A percentile compares a stretch with the other conserved stretches of the same genome.
Evolutionary conservation across 2,329 filamentous ascomycete genomes (phyloP).

Genomic region (Alternaria arborescens): DNA sequence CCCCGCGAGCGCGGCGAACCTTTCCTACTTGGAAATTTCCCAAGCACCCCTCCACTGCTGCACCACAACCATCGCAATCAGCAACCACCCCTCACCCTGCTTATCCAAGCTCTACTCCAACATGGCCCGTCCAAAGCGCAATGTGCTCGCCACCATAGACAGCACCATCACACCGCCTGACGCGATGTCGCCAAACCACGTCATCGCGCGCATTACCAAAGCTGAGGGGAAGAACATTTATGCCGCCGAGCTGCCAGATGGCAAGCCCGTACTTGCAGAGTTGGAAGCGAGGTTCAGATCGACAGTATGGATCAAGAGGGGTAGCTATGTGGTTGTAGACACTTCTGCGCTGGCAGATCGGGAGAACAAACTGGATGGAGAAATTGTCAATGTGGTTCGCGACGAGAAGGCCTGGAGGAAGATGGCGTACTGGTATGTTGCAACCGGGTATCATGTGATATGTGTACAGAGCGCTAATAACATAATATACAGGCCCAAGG

Average conservation of each 20-base stretch:
- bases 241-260: constrained; percentile 73
- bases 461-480: constrained; percentile 32
- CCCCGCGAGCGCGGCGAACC: constrained; percentile 14
- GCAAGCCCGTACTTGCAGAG: constrained; percentile 76
- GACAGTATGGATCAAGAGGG: constrained; percentile 91
- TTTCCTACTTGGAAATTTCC: constrained; percentile 19
- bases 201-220: constrained; percentile 79
- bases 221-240: constrained; percentile 92
- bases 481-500: constrained; percentile 71
- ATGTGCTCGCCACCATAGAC: constrained; percentile 78
- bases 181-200: constrained; percentile 60
- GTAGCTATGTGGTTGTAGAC: constrained; percentile 87
- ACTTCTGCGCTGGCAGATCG: constrained; percentile 69
- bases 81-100: not conserved
- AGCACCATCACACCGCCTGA: constrained; percentile 71
- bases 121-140: constrained; percentile 81
- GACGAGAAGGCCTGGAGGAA: constrained; percentile 95
- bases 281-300: constrained; percentile 86
- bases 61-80: not conserved
- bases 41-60: constrained; percentile 14
- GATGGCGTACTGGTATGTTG: constrained; percentile 75
- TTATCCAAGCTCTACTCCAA: constrained; percentile 2
- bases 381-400: constrained; percentile 91
- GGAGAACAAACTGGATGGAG: constrained; percentile 81
- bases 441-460: constrained; percentile 26